Base-by-base conservation (phyloP, 495 filamentous ascomycete genomes). In the Aspergillus bertholletiae region DNA sequence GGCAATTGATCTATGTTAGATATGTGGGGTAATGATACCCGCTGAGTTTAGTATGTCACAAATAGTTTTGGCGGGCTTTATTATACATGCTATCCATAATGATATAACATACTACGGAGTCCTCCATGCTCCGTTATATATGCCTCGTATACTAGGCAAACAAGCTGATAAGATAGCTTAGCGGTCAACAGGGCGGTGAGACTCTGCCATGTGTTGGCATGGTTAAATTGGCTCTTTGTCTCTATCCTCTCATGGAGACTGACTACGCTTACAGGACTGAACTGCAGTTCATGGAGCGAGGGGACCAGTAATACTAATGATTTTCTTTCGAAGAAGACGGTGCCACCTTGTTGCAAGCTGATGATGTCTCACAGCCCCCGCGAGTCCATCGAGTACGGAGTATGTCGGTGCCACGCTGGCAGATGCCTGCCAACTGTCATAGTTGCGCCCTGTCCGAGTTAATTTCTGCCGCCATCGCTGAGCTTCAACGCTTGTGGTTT, bases 331-430 rank as follows among this genome's bases (percentile, higher is more conserved):
- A 24, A 47, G 12, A 23, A 13, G 4, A 23, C 11, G 20, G 9
- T 15, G n/a, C 18, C 26, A 21, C 27, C 7, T 32, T 23, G 23
- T 49, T 32, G n/a, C 23, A 17, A 2, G n/a, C 7, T 28, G 49
- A 8, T 41, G 49, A 49, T 22, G 17, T 37, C 32, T 35, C 53
- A 55, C 35, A 43, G 46, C 39, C 46, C 37, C 46, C 40, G 1
- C 26, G 11, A 46, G 41, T 32, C 21, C 30, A 44, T 44, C 18
- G 28, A 26, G 5, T 2, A n/a, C 23, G 50, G 28, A 26, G 5
- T 2, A n/a, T 28, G 50, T 37, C 22, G 46, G 51, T 61, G 61
- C 64, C 64, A 67, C 61, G 60, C 61, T 67, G 64, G 60, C 59
- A 67, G 41, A 30, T 39, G 49, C 35, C 46, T 55, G 63, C 54